Conservation (phyloP, 176 grass and related monocot species). For the Neostapfia colusana region DNA sequence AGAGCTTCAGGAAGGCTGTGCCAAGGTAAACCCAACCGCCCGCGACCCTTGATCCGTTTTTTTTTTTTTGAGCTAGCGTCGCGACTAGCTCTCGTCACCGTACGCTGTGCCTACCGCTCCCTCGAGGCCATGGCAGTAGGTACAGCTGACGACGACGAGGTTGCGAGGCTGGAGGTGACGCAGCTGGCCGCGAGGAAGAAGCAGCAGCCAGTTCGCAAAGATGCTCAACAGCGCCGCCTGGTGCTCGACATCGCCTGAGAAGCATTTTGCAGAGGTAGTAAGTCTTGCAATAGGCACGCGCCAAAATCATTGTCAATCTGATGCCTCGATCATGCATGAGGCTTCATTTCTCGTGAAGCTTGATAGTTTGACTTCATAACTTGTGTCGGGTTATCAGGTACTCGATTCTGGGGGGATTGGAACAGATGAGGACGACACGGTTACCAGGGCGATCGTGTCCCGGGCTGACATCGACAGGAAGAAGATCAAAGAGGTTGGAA, state of each 20-base stretch:
- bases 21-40: too few relatives aligned
- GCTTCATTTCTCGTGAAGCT: background rate
- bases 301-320: background rate
- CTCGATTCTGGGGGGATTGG: slow-evolving; percentile 66
- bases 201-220: slow-evolving; percentile 42
- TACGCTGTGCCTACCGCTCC: slow-evolving; percentile 62
- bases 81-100: too few relatives aligned
- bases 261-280: slow-evolving; percentile 72
- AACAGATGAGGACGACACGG: slow-evolving; percentile 63
- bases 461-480: slow-evolving; percentile 60
- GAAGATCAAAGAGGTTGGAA: slow-evolving; percentile 58
- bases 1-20: too few relatives aligned
- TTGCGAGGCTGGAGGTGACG: slow-evolving; percentile 43
- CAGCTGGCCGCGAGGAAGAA: slow-evolving; percentile 35
- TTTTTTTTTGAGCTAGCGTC: too few relatives aligned
- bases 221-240: slow-evolving; percentile 52
- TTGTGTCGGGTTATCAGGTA: slow-evolving; percentile 46
- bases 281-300: background rate
- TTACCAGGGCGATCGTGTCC: slow-evolving; percentile 64
- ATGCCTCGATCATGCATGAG: background rate
- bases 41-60: too few relatives aligned
- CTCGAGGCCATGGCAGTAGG: slow-evolving; percentile 40
- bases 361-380: too few relatives aligned
- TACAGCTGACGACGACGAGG: slow-evolving; percentile 25
- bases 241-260: slow-evolving; percentile 67